Evolutionary conservation across 208 protist genomes (phyloP), one percentile per base, ranked within the genome.

Genomic region (Trypanosoma cruzi): DNA sequence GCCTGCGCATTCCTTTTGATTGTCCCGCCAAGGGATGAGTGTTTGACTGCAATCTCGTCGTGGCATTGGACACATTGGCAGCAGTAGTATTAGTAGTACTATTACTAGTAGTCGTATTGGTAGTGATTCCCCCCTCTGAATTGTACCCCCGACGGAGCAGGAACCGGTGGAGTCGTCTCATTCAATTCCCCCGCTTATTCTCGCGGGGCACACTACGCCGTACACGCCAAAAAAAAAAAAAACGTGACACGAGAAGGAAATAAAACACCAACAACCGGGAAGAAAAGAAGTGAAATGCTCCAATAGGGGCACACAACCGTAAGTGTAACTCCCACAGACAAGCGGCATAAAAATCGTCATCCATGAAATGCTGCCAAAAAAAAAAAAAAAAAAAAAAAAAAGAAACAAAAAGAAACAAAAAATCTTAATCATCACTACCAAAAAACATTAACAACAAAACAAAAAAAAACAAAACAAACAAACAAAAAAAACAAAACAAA

Each of bases 181-280:
- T 55, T 31, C 50, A n/a, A n/a, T 31, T 22, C 11, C n/a, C 24
- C n/a, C 4, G 24, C 50, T 5, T n/a, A 24, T n/a, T 3, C 40
- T 44, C 40, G 1, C 24, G 4, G 24, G 40, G 10, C 26, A 13
- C 36, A 40, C 44, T 22, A 49, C 20, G 37, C 14, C 50, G 20
- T 22, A 59, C n/a, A n/a, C n/a, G n/a, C 56, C 31, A 67, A 16
- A 1, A 67, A 58, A 58, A 7, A 37, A 67, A n/a, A n/a, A n/a
- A 40, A 58, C 40, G 40, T 5, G 16, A 56, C 50, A 42, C 26
- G 53, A 32, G n/a, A 66, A 42, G 55, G 32, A 66, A 26, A 66
- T n/a, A 66, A 24, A 62, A 62, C 77, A 24, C 76, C 73, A 44
- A 44, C 37, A 44, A 16, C 37, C 5, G 8, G 13, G 8, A 13